Evolutionary conservation across 1,139 yeast genomes (phyloP).

Genomic region (Diutina neorugosa): DNA sequence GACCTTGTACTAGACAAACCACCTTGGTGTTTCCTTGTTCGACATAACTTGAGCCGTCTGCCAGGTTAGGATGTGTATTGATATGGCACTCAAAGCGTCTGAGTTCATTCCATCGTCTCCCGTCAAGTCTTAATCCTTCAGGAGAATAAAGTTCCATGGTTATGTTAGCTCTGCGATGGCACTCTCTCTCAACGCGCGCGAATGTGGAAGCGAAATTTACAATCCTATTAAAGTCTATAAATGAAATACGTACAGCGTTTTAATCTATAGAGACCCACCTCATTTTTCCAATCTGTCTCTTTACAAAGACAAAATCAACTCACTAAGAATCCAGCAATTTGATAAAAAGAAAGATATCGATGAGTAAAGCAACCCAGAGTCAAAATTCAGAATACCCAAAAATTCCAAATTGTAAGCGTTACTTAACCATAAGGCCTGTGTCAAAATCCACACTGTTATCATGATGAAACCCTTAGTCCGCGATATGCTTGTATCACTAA

Average conservation of each 20-base stretch:
- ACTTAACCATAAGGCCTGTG: constrained; percentile 72
- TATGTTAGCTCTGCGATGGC: not conserved
- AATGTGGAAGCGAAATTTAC: not conserved
- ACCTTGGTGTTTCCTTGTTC: constrained; percentile 92
- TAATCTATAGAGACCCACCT: too few species aligned
- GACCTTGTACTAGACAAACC: constrained; percentile 79
- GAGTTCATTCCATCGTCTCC: constrained; percentile 89
- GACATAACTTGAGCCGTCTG: constrained; percentile 87
- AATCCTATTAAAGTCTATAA: too few species aligned
- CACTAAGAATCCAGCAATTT: constrained; percentile 54
- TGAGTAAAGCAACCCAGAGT: constrained; percentile 45
- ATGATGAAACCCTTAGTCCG: constrained; percentile 23
- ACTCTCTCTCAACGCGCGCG: not conserved
- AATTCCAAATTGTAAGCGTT: constrained; percentile 78
- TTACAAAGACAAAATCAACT: constrained; percentile 24
- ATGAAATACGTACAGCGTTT: not conserved
- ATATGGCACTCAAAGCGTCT: constrained; percentile 70
- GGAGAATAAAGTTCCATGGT: constrained; percentile 75
- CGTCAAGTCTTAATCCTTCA: constrained; percentile 86
- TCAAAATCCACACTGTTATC: constrained; percentile 45
- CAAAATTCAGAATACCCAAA: constrained; percentile 56
- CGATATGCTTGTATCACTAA: constrained; percentile 32
- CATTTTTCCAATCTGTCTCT: not conserved
- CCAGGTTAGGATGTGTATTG: constrained; percentile 77
- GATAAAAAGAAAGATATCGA: constrained; percentile 56